A percentile compares a stretch with the other conserved stretches of the same genome.
Conservation (phyloP, 495 filamentous ascomycete species). For the Aspergillus cavernicola region DNA sequence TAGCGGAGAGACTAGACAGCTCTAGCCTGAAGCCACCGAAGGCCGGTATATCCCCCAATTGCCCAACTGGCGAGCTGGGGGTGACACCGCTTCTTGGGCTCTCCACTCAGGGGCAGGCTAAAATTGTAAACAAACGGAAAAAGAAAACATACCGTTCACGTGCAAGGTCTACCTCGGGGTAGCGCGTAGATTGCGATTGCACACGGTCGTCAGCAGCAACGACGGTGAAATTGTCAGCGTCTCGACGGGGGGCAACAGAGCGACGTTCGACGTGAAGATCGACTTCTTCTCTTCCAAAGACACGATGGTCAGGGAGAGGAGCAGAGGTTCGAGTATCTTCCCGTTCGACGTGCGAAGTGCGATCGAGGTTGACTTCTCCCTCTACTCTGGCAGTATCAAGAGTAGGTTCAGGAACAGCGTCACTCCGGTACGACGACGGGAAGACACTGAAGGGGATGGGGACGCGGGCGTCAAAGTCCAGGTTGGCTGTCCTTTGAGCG, state of each 20-base stretch:
- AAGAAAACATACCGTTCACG: constrained; percentile 46
- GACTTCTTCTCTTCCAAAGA: constrained; percentile 78
- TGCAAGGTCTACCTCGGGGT: constrained; percentile 51
- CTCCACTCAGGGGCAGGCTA: constrained; percentile 14
- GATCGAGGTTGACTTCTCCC: constrained; percentile 81
- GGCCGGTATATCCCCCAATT: constrained; percentile 4
- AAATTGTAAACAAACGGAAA: constrained; percentile 17
- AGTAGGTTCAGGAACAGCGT: constrained; percentile 78
- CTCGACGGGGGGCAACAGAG: background rate
- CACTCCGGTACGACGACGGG: constrained; percentile 94
- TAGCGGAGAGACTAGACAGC: constrained; percentile 31
- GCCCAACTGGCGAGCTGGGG: background rate
- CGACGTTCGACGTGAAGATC: constrained; percentile 62
- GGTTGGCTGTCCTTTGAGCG: constrained; percentile 84
- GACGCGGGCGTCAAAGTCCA: constrained; percentile 99
- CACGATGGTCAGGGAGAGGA: constrained; percentile 62
- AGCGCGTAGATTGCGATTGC: constrained; percentile 17
- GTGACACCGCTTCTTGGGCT: constrained; percentile 28
- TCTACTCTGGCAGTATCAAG: constrained; percentile 69
- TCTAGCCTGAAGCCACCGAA: constrained; percentile 27
- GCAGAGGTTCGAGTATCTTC: constrained; percentile 76
- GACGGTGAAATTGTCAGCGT: constrained; percentile 44
- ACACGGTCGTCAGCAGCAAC: constrained; percentile 21
- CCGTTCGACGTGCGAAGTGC: constrained; percentile 80
- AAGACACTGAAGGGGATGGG: constrained; percentile 99